phyloP scores from a whole-genome alignment of 106 monocot species.

The Cymbidium sinense region DNA sequence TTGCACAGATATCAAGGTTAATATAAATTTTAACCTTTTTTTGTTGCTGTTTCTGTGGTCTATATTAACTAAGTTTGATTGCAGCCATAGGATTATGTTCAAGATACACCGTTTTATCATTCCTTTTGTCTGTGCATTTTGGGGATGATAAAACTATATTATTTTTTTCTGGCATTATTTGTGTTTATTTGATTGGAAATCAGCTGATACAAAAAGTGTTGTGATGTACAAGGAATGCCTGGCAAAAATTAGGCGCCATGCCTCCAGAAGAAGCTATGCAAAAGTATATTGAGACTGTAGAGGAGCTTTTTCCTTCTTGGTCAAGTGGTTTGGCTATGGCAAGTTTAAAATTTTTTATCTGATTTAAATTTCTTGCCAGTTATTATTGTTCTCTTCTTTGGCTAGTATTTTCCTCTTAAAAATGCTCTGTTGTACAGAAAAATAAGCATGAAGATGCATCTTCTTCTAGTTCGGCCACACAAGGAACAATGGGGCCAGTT shows the following conservation, averaged over 20 bases:
- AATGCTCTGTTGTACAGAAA: slow-evolving; percentile 24
- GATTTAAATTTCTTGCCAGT: slow-evolving; percentile 1
- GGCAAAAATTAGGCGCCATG: slow-evolving; percentile 93
- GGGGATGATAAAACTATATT: not conserved
- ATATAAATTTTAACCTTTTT: not conserved
- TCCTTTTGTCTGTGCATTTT: not conserved
- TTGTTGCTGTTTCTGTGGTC: not conserved
- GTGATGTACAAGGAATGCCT: slow-evolving; percentile 79
- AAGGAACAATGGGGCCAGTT: slow-evolving; percentile 90
- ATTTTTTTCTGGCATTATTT: not conserved
- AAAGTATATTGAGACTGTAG: slow-evolving; percentile 70
- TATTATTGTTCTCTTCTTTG: not conserved
- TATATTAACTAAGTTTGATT: not conserved
- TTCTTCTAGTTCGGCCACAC: slow-evolving; percentile 36
- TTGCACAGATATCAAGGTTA: not conserved
- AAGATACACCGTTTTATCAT: no score
- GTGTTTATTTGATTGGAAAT: not conserved
- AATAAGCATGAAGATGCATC: slow-evolving; percentile 33
- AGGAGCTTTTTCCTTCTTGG: slow-evolving; percentile 79
- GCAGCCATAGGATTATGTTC: not conserved
- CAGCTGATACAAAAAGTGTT: not conserved
- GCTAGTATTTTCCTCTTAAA: not conserved
- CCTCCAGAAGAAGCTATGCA: slow-evolving; percentile 98
- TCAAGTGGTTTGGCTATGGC: slow-evolving; percentile 40
- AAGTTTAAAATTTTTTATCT: slow-evolving; percentile 17